These are phyloP conservation scores for Ogataea haglerorum DNA, from an alignment of 805 yeast species.

Conservation along the genomic window DNA sequence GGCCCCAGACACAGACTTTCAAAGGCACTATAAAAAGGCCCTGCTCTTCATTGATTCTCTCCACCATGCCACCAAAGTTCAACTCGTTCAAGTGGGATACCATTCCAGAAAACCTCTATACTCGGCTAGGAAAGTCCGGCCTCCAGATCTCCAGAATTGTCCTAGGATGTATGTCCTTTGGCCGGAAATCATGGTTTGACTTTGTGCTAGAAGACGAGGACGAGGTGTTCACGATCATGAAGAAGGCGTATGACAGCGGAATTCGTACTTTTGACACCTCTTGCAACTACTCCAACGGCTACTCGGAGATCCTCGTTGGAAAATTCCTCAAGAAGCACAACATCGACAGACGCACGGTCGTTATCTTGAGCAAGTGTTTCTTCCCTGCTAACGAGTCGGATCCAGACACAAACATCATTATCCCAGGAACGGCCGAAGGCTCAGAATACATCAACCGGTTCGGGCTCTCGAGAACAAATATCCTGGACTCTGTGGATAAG, in stretches of 20 bases:
- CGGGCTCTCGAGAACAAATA: constrained; percentile 46
- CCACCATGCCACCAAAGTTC: background rate
- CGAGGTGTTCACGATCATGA: constrained; percentile 40
- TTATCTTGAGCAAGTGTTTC: constrained; percentile 48
- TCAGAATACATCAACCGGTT: constrained; percentile 31
- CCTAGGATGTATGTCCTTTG: constrained; percentile 55
- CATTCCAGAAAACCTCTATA: constrained; percentile 10
- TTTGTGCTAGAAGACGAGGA: constrained; percentile 49
- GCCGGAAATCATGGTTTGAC: constrained; percentile 40
- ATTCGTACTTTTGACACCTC: constrained; percentile 52
- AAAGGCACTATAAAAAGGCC: background rate
- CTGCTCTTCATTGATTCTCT: background rate
- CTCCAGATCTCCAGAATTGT: constrained; percentile 45
- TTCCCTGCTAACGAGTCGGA: constrained; percentile 26
- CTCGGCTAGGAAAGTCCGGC: constrained; percentile 7
- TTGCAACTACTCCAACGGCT: constrained; percentile 45
- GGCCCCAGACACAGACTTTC: background rate
- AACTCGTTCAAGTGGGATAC: constrained; percentile 11
- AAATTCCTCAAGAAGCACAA: constrained; percentile 49
- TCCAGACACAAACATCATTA: constrained; percentile 1
- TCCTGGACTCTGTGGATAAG: constrained; percentile 40
- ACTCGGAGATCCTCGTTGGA: constrained; percentile 49
- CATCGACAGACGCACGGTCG: constrained; percentile 52
- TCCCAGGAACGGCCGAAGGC: constrained; percentile 20
- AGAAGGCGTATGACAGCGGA: constrained; percentile 46